Evolutionary conservation across 768 basidiomycete species (phyloP), one percentile per base, ranked within the genome.

Genomic region (Russula olivacea): DNA sequence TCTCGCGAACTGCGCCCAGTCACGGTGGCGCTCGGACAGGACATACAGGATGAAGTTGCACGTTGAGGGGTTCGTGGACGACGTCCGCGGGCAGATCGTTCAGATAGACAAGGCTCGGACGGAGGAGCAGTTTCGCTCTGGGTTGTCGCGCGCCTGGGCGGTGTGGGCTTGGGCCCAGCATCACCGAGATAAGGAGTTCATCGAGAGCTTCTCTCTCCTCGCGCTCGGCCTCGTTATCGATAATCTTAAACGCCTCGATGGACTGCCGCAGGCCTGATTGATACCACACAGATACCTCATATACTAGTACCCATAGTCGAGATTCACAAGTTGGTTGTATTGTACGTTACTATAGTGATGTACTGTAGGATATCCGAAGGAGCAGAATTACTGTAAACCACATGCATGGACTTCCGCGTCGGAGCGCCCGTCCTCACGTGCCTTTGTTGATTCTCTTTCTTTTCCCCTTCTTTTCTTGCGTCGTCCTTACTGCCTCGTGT

Each of bases 201-300:
- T 72, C 6, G 78, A 82, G 60, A 90, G 87, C 66, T 91, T 91
- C 70, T 83, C 85, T 8, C 68, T 92, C 49, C 77, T 91, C 53
- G 82, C 83, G 0, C 75, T 91, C 45, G 79, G 79, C 0, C 23
- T 59, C 8, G 2, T 52, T 6, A 45, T 57, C 0, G 53, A 64
- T 10, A 45, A 53, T 4, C 58, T 64, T 7, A 59, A 60, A 47
- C 52, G 30, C 1, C 50, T 63, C 1, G 34, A 25, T 30, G 52
- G 1, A 30, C 38, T 55, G 19, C 52, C 36, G 21, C 17, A 61
- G 12, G 28, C 2, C 10, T 15, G 28, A 40, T 40, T 45, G 9
- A 45, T 17, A 11, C n/a, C 43, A 25, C 11, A 2, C 23, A 25
- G 4, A 14, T 6, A 1, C 7, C 10, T n/a, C n/a, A n/a, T n/a